Evolutionary conservation across 176 grass and related monocot genomes (phyloP), one percentile per base, ranked within the genome.

Genomic region (Bromus sterilis): DNA sequence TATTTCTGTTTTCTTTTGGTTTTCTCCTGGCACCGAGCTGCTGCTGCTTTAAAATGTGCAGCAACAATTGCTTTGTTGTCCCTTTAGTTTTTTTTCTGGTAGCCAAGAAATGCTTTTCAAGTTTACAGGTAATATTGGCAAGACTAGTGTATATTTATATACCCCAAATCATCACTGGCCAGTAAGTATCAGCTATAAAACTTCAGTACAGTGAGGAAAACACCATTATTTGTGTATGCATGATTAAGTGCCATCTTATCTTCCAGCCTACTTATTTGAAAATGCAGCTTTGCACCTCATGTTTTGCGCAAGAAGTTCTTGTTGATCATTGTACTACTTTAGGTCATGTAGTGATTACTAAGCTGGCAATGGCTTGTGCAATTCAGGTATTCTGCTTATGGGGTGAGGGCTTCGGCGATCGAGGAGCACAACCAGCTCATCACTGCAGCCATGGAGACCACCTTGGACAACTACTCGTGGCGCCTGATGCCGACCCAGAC

Each of bases 371-470:
- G 42, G n/a, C n/a, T 79, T 44, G 10, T 66, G 36, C 43, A 74
- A 51, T 51, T 25, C 57, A 90, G 88, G 88, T 82, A 82, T 26
- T 65, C 83, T 71, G 28, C 91, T 4, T 93, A 91, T 59, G 94
- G 94, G 16, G 5, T 85, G 29, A 84, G 84, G 68, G 55, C 86
- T 1, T 74, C 77, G 29, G 35, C 66, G 3, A 4, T 46, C 1
- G 88, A 89, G 29, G 91, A 93, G 63, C 80, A 93, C 40, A 93
- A 48, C 65, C 86, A 85, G 32, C 66, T 82, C 48, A 35, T 93
- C 30, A 18, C 79, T 2, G 75, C 80, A 86, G 75, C 42, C 60
- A 78, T 85, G 78, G 74, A 88, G 34, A 30, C 74, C 16, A 64
- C 74, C 1, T 37, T 93, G 1, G 84, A 93, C 44, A 87, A 53